Percentiles rank a stretch among this genome's conserved stretches.
These are phyloP conservation scores for Cryomyces minteri DNA, from an alignment of 495 filamentous ascomycete species.

Conservation along the genomic window DNA sequence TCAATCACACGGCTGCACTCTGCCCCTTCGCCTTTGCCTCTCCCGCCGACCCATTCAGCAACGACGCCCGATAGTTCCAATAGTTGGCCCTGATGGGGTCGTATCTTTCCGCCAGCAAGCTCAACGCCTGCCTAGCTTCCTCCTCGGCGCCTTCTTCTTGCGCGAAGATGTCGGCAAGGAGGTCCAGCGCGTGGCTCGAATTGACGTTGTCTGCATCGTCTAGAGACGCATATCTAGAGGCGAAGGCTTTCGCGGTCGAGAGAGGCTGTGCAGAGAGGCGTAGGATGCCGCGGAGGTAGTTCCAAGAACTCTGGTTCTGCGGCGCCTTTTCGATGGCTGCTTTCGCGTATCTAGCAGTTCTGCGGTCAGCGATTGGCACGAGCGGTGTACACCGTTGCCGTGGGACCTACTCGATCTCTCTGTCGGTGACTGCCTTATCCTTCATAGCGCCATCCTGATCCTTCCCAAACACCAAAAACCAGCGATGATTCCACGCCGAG, in stretches of 20 bases:
- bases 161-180: constrained; percentile 65
- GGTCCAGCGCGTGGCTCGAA: constrained; percentile 68
- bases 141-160: constrained; percentile 35
- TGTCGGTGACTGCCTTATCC: constrained; percentile 43
- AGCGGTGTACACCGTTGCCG: neutral
- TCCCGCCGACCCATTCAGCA: constrained; percentile 11
- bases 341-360: constrained; percentile 29
- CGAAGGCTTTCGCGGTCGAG: constrained; percentile 43
- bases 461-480: constrained; percentile 68
- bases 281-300: constrained; percentile 65
- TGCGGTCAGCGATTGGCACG: constrained; percentile 1
- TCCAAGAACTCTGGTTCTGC: constrained; percentile 89
- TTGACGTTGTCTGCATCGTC: constrained; percentile 21
- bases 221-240: constrained; percentile 39
- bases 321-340: constrained; percentile 57
- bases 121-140: constrained; percentile 43
- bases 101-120: constrained; percentile 62
- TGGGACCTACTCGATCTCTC: constrained; percentile 44
- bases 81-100: constrained; percentile 84
- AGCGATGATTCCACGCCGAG: constrained; percentile 92
- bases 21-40: too few species aligned
- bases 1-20: too few species aligned
- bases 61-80: constrained; percentile 60
- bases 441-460: constrained; percentile 15
- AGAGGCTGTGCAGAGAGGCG: constrained; percentile 40